Evolutionary conservation across 2,329 filamentous ascomycete genomes (phyloP).

Genomic region (Emericellopsis cladophorae): DNA sequence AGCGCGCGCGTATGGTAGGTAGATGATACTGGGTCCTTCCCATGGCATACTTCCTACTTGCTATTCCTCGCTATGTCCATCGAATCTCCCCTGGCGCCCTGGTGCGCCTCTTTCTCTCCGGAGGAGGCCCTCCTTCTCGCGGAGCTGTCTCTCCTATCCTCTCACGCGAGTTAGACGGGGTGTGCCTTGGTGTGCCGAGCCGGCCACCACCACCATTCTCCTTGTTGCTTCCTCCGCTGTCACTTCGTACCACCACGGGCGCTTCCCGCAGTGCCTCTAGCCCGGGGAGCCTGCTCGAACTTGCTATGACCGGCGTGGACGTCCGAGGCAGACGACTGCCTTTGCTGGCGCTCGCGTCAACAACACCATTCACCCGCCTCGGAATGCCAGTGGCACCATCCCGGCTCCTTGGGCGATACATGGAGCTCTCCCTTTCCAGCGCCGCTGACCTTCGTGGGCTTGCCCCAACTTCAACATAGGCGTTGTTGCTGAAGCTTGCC

Average conservation of each 20-base stretch:
- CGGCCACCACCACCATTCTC: slow-evolving; percentile 14
- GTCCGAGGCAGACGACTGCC: slow-evolving; percentile 24
- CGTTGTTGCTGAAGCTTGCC: slow-evolving; percentile 20
- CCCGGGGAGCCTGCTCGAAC: slow-evolving; percentile 8
- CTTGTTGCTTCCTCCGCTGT: slow-evolving; percentile 26
- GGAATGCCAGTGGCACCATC: slow-evolving; percentile 28
- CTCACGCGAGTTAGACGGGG: not conserved
- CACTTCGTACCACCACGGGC: slow-evolving; percentile 21
- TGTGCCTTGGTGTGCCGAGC: not conserved
- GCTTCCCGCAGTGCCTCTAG: slow-evolving; percentile 7
- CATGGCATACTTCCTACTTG: slow-evolving; percentile 19
- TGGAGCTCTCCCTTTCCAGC: slow-evolving; percentile 22
- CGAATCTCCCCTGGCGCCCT: slow-evolving; percentile 13
- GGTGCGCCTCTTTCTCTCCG: slow-evolving; percentile 11
- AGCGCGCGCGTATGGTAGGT: too few species aligned
- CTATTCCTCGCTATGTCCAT: slow-evolving; percentile 6
- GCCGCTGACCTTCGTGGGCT: slow-evolving; percentile 27
- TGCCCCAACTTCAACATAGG: slow-evolving; percentile 41
- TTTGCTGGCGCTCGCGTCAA: slow-evolving; percentile 18
- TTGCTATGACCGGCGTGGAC: slow-evolving; percentile 14
- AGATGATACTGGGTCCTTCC: too few species aligned
- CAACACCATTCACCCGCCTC: slow-evolving; percentile 26
- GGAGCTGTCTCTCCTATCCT: slow-evolving; percentile 1
- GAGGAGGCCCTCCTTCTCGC: slow-evolving; percentile 2
- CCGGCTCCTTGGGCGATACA: slow-evolving; percentile 28